Evolutionary conservation across 1,284 basidiomycete species (phyloP), one percentile per base, ranked within the genome.

Genomic region (Boletus albobrunnescens): DNA sequence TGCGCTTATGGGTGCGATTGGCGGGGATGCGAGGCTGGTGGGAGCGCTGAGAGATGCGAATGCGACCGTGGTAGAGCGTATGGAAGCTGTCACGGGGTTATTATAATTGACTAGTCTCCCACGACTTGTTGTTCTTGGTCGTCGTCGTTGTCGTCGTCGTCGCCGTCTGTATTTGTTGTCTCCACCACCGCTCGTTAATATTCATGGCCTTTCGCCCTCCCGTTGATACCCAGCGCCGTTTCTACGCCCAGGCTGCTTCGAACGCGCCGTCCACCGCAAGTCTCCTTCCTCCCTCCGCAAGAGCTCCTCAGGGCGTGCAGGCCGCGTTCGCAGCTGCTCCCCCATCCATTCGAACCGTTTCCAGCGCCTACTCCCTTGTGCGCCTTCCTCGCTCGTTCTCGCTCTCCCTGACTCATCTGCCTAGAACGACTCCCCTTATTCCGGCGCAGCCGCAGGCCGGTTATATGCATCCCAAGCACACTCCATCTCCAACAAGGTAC

Each of bases 251-350:
- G 58, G 38, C 54, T 33, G 47, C 56, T 42, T 64, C 65, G 50
- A 63, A 63, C 54, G 67, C 77, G 13, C 71, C 75, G n/a, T 83
- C 82, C 2, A 74, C 78, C 12, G 67, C 77, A 41, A 79, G 71
- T 57, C 77, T 82, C 51, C 67, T 84, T 32, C 64, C 71, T 2
- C 68, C 73, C 22, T 60, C 68, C 31, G 54, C 61, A 26, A 54
- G 56, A 45, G 64, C 50, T 36, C 53, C 49, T 47, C 53, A 46
- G 41, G 59, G 56, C 67, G 68, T 72, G 67, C 72, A 71, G 71
- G 73, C 64, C 71, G 71, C 67, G 67, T 72, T 77, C 59, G 64
- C 69, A 27, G 67, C 67, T 51, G 68, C 68, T 12, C 74, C 77
- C 11, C 58, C 55, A 1, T 67, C 71, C 13, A 53, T 78, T 30